A percentile compares a stretch with the other conserved stretches of the same genome.
Conservation (phyloP, 805 yeast species). For the Clavispora phyllophila region DNA sequence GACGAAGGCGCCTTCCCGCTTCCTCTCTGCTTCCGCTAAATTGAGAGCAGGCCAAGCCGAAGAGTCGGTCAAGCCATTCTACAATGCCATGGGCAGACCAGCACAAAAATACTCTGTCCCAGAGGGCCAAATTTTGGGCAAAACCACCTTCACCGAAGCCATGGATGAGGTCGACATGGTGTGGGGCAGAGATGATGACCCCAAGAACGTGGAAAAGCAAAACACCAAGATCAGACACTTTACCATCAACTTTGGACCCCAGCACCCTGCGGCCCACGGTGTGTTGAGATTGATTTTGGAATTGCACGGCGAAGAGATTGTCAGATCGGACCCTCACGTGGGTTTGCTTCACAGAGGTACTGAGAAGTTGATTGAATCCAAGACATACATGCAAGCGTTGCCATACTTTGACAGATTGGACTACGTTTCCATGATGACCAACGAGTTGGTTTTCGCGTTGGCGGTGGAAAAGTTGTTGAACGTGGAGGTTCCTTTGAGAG, state of each 20-base stretch:
- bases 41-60: conserved; percentile 18
- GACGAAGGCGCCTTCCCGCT: conserved; percentile 9
- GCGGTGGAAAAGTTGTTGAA: conserved; percentile 83
- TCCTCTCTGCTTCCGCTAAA: conserved; percentile 16
- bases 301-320: conserved; percentile 83
- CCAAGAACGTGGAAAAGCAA: conserved; percentile 37
- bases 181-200: conserved; percentile 41
- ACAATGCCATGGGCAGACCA: conserved; percentile 34
- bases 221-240: conserved; percentile 70
- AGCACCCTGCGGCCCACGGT: conserved; percentile 94
- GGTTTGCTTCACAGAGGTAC: conserved; percentile 87
- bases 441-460: conserved; percentile 77
- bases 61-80: conserved; percentile 28
- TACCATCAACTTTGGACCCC: conserved; percentile 89
- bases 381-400: conserved; percentile 82
- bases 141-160: conserved; percentile 41
- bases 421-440: conserved; percentile 85
- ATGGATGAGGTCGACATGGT: conserved; percentile 43
- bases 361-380: conserved; percentile 79
- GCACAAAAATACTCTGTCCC: conserved; percentile 30
- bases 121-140: conserved; percentile 29
- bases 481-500: conserved; percentile 81
- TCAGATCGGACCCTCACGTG: conserved; percentile 84
- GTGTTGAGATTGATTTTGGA: conserved; percentile 82
- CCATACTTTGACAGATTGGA: conserved; percentile 87